These are phyloP conservation scores for Vigna reflexopilosa DNA, from an alignment of 306 rosid species.

Conservation along the genomic window DNA sequence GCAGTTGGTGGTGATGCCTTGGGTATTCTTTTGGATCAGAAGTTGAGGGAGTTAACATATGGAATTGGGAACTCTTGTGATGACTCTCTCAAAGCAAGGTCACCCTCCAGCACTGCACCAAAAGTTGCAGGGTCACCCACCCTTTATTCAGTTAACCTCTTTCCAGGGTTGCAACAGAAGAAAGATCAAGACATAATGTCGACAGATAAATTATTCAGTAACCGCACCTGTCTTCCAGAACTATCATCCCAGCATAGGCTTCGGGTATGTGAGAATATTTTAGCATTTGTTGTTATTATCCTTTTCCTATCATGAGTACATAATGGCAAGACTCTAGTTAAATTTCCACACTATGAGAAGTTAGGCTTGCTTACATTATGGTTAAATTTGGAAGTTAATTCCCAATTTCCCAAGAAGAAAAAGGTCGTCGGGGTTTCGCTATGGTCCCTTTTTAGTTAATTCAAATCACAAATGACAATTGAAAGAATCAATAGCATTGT, in stretches of 20 bases:
- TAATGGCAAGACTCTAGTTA: not conserved
- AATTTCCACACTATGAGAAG: not conserved
- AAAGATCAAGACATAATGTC: conserved; percentile 43
- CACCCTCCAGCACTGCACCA: conserved; percentile 55
- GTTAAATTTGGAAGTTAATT: not conserved
- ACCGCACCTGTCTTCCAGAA: conserved; percentile 40
- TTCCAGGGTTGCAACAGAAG: conserved; percentile 49
- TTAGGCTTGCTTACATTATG: conserved; percentile 9
- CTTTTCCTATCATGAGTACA: conserved; percentile 9
- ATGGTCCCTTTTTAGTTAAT: no score
- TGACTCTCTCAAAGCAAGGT: conserved; percentile 46
- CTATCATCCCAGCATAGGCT: conserved; percentile 53
- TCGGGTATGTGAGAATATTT: conserved; percentile 52
- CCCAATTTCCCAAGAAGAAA: not conserved
- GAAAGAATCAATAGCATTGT: not conserved
- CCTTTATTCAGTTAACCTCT: conserved; percentile 45
- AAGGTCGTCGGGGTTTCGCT: not conserved
- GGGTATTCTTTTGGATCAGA: conserved; percentile 79
- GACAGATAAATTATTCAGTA: conserved; percentile 39
- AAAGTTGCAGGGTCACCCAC: conserved; percentile 21
- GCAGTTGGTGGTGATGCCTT: conserved; percentile 70
- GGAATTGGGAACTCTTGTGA: conserved; percentile 55
- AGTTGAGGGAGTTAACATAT: conserved; percentile 67
- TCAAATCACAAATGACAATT: not conserved
- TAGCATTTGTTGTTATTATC: not conserved